Evolutionary conservation across 2,329 filamentous ascomycete genomes (phyloP).

Genomic region (Fusarium pseudocircinatum): DNA sequence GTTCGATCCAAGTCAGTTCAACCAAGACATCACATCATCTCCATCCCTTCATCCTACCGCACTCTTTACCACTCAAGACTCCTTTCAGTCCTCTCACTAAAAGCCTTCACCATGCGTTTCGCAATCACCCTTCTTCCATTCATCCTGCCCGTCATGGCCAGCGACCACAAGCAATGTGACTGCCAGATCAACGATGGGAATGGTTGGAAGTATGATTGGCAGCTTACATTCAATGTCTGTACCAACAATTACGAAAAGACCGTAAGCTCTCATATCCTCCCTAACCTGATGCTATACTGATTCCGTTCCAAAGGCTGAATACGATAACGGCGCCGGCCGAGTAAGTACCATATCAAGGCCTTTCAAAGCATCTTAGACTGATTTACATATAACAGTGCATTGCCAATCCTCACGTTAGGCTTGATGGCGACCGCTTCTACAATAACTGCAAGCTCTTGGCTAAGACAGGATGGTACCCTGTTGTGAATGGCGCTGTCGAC

Average conservation of each 20-base stretch:
- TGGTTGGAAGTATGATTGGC: too few species aligned
- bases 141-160: too few species aligned
- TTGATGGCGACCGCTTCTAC: background rate
- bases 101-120: background rate
- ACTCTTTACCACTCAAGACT: background rate
- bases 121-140: background rate
- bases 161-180: too few species aligned
- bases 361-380: background rate
- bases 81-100: background rate
- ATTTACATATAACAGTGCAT: background rate
- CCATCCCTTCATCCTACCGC: background rate
- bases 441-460: background rate
- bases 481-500: background rate
- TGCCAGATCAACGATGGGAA: too few species aligned
- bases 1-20: background rate
- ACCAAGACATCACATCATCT: background rate
- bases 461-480: background rate
- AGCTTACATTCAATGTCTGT: too few species aligned
- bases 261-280: background rate
- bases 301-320: background rate
- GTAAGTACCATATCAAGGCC: background rate
- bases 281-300: background rate
- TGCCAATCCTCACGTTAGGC: background rate
- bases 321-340: background rate
- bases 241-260: background rate